Evolutionary conservation across 257 asterid species (phyloP).

Genomic region (Petunia axillaris): DNA sequence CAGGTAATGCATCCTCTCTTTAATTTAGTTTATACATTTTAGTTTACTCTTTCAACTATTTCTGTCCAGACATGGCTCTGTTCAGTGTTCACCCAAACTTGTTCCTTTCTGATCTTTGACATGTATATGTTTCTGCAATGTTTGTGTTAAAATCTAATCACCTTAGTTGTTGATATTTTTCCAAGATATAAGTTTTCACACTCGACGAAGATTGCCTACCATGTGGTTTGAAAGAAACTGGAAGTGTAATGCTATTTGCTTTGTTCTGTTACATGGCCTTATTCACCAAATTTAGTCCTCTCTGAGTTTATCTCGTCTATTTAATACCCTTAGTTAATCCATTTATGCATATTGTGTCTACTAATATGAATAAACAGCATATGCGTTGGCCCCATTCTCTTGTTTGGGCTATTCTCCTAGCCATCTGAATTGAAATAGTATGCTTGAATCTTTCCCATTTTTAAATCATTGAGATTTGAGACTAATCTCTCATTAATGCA

Average conservation of each 20-base stretch:
- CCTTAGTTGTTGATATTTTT: conserved; percentile 2
- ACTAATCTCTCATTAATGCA: neutral
- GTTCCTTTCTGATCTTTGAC: neutral
- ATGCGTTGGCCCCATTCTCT: neutral
- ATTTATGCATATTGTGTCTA: neutral
- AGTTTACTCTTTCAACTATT: neutral
- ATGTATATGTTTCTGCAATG: neutral
- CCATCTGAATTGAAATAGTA: neutral
- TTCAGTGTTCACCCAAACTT: neutral
- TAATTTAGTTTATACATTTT: neutral
- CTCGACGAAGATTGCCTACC: neutral
- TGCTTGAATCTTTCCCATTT: neutral
- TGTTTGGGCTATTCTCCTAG: neutral
- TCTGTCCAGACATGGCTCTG: neutral
- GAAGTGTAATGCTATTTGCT: neutral
- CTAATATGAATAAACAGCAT: too few species aligned
- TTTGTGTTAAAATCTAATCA: neutral
- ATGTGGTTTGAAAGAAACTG: neutral
- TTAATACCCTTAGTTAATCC: neutral
- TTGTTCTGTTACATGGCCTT: neutral
- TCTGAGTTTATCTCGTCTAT: neutral
- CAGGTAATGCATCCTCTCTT: conserved; percentile 33
- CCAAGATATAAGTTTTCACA: neutral
- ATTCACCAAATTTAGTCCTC: neutral
- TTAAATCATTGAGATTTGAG: neutral